Conservation (phyloP, 208 protist species). For the Crithidia expoeki region DNA sequence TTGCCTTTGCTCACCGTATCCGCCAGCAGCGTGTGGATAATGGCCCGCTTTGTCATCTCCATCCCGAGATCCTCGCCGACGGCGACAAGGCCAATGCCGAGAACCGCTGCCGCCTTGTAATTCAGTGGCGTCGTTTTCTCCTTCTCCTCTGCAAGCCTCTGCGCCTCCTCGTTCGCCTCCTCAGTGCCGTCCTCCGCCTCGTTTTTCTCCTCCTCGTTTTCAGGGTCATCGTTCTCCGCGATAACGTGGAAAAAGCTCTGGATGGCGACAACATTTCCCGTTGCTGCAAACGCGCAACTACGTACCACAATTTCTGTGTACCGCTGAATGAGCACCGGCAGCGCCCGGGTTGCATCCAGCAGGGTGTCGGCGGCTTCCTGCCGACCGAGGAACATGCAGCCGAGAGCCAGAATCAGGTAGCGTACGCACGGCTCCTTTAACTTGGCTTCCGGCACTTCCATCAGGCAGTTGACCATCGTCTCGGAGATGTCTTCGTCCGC, state of each 20-base stretch:
- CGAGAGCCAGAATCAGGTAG: slow-evolving; percentile 95
- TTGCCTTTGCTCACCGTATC: slow-evolving; percentile 88
- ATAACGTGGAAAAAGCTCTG: slow-evolving; percentile 97
- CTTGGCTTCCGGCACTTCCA: slow-evolving; percentile 81
- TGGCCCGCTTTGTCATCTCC: slow-evolving; percentile 97
- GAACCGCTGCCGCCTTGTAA: slow-evolving; percentile 94
- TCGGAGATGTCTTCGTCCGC: slow-evolving; percentile 95
- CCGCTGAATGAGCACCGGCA: slow-evolving; percentile 75
- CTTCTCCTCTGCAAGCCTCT: slow-evolving; percentile 18
- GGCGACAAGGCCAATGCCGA: slow-evolving; percentile 98
- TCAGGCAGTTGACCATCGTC: slow-evolving; percentile 92
- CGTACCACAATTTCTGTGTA: slow-evolving; percentile 95
- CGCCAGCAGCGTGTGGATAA: slow-evolving; percentile 96
- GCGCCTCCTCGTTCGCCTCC: slow-evolving; percentile 12
- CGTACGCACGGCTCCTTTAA: slow-evolving; percentile 76
- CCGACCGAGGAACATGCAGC: slow-evolving; percentile 95
- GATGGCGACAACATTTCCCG: slow-evolving; percentile 98
- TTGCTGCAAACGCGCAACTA: slow-evolving; percentile 98
- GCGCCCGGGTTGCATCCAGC: slow-evolving; percentile 91
- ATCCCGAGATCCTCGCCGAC: slow-evolving; percentile 98
- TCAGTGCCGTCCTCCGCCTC: slow-evolving; percentile 30
- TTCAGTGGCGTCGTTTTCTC: slow-evolving; percentile 61
- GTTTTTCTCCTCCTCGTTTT: slow-evolving; percentile 46
- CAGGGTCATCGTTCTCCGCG: slow-evolving; percentile 86
- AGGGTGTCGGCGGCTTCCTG: slow-evolving; percentile 94